Evolutionary conservation across 169 alveolate species (phyloP), one percentile per base, ranked within the genome.

Genomic region (Plasmodium sp.): DNA sequence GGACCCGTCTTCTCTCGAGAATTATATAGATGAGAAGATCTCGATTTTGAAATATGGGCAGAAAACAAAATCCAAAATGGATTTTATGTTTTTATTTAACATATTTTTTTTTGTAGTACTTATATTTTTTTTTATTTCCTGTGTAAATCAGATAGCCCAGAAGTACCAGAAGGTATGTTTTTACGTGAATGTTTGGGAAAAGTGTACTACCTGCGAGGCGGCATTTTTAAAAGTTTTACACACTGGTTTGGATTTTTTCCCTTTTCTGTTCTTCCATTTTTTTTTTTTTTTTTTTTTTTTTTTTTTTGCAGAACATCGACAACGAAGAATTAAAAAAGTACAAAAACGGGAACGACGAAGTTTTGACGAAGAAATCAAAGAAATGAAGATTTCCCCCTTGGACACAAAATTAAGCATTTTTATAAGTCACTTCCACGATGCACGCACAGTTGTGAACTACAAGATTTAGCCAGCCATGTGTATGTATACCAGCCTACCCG

Each of bases 131-230:
- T 90, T 90, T 67, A 90, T 90, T 62, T 90, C 94, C 33, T 90
- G 94, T 71, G 72, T 90, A 39, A 90, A 90, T 79, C 94, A 90
- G 54, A 90, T 90, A 80, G 94, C 94, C 45, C 94, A 90, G 72
- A 90, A 90, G 48, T 79, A 90, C 51, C 94, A 90, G 74, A 80
- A 90, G 94, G 94, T 88, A 34, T 62, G 36, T 0, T 62, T 62
- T 62, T 27, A 62, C 16, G 7, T 27, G 77, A n/a, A 18, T 36
- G n/a, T 6, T 36, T 62, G 2, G 22, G 73, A 83, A 39, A 83
- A 10, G 36, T 67, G 2, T 62, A 27, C 33, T 10, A 71, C 41
- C 18, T n/a, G 10, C 33, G 27, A 81, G 16, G 31, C 7, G 27
- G 18, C 14, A 39, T 81, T 48, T 31, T 48, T 81, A 43, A 43